These are phyloP conservation scores for Aspergillus nanangensis DNA, from an alignment of 495 filamentous ascomycete species.

Conservation along the genomic window DNA sequence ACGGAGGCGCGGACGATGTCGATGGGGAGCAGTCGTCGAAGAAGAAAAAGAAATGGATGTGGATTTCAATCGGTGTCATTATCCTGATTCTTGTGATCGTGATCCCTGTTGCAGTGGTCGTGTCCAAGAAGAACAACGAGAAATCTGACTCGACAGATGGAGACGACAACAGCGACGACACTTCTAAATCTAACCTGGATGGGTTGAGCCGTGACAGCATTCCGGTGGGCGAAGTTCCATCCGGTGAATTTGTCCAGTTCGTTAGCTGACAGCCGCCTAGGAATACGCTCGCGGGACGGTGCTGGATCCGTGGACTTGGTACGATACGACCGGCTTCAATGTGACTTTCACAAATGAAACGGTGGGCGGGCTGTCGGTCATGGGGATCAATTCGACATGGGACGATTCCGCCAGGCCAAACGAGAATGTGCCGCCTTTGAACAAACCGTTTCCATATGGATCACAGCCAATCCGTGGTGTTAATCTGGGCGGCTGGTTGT, in stretches of 20 bases:
- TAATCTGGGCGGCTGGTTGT: slow-evolving; percentile 93
- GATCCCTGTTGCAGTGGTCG: slow-evolving; percentile 67
- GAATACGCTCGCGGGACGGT: slow-evolving; percentile 64
- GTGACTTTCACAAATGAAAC: slow-evolving; percentile 84
- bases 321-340: slow-evolving; percentile 88
- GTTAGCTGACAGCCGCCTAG: slow-evolving; percentile 15
- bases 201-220: slow-evolving; percentile 57
- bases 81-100: slow-evolving; percentile 65
- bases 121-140: slow-evolving; percentile 58
- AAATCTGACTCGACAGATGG: slow-evolving; percentile 12
- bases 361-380: slow-evolving; percentile 79
- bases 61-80: slow-evolving; percentile 36
- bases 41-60: slow-evolving; percentile 32
- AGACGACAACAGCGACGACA: slow-evolving; percentile 6
- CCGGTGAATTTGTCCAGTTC: neutral
- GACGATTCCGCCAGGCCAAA: slow-evolving; percentile 80
- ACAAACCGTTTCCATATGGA: slow-evolving; percentile 68
- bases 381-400: slow-evolving; percentile 86
- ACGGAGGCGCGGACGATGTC: slow-evolving; percentile 20
- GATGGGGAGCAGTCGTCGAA: slow-evolving; percentile 19
- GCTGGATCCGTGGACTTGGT: slow-evolving; percentile 91
- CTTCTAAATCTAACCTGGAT: slow-evolving; percentile 51
- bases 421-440: slow-evolving; percentile 70
- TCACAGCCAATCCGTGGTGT: slow-evolving; percentile 79
- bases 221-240: slow-evolving; percentile 37